Percentiles rank a stretch among this genome's conserved stretches.
Conservation (phyloP, 768 basidiomycete genomes). For the Russula virescens region DNA sequence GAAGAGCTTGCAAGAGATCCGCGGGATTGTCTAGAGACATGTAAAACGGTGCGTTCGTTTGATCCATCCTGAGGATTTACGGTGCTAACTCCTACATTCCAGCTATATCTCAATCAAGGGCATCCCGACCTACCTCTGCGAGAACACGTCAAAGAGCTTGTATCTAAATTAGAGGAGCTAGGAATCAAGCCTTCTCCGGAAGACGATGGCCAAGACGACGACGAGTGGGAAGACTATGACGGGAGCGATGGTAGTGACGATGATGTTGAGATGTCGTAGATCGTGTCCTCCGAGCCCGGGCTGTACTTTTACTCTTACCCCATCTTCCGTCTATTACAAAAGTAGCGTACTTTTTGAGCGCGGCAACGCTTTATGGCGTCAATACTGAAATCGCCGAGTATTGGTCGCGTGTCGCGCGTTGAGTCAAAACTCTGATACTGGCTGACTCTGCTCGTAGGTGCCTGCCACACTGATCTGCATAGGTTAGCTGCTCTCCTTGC, state of each 20-base stretch:
- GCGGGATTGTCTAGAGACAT: slow-evolving; percentile 77
- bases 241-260: slow-evolving; percentile 45
- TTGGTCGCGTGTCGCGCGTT: no score
- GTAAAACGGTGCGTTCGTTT: slow-evolving; percentile 53
- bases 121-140: slow-evolving; percentile 73
- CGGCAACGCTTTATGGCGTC: no score
- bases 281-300: background rate
- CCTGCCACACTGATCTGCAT: no score
- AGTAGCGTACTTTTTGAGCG: slow-evolving; percentile 1
- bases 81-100: background rate
- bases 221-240: slow-evolving; percentile 59
- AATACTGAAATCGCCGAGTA: no score
- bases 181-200: slow-evolving; percentile 60
- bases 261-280: slow-evolving; percentile 40
- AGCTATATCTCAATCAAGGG: slow-evolving; percentile 68
- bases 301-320: background rate
- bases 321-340: background rate
- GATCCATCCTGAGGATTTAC: background rate
- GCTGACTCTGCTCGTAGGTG: no score
- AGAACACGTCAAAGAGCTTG: slow-evolving; percentile 69
- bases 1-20: slow-evolving; percentile 76
- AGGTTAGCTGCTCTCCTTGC: background rate
- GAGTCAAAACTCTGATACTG: background rate
- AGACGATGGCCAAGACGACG: slow-evolving; percentile 49
- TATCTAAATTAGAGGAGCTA: slow-evolving; percentile 55